phyloP scores from a whole-genome alignment of 2,329 filamentous ascomycete species.

The Trichoderma citrinoviride region DNA sequence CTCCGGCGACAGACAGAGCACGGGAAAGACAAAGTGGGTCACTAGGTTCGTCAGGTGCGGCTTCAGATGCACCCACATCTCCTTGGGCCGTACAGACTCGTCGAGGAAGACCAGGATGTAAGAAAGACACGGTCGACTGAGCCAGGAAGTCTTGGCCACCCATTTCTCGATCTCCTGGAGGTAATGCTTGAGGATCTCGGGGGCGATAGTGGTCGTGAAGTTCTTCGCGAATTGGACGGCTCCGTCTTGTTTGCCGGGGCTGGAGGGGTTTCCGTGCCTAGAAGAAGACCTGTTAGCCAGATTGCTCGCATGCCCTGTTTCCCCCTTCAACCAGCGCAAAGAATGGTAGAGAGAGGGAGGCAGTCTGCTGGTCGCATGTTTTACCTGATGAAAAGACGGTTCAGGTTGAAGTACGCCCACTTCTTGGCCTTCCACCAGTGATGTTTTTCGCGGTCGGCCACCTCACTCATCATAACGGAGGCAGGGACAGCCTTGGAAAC shows the following conservation, averaged over 20 bases:
- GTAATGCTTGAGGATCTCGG: constrained; percentile 94
- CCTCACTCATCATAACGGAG: constrained; percentile 76
- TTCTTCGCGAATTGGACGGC: constrained; percentile 81
- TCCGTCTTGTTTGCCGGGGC: constrained; percentile 71
- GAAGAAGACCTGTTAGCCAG: constrained; percentile 7
- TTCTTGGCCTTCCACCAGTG: constrained; percentile 99
- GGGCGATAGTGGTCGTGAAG: constrained; percentile 88
- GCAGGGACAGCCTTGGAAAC: constrained; percentile 82
- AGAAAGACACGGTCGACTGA: constrained; percentile 89
- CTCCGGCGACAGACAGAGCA: constrained; percentile 87
- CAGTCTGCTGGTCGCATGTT: constrained; percentile 25
- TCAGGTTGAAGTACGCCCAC: constrained; percentile 97
- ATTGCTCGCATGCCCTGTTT: not conserved
- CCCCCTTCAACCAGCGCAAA: not conserved
- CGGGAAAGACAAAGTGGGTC: constrained; percentile 91
- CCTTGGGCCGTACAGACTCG: constrained; percentile 94
- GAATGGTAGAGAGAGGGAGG: not conserved
- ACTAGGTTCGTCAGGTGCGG: constrained; percentile 91
- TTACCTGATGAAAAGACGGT: constrained; percentile 88
- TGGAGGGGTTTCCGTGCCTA: constrained; percentile 85
- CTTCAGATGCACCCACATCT: constrained; percentile 93
- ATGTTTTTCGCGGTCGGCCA: constrained; percentile 84
- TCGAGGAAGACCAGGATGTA: constrained; percentile 95
- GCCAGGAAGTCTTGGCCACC: constrained; percentile 91
- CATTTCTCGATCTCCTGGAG: constrained; percentile 94